Evolutionary conservation across 805 yeast genomes (phyloP).

Genomic region (Nakazawaea holstii): DNA sequence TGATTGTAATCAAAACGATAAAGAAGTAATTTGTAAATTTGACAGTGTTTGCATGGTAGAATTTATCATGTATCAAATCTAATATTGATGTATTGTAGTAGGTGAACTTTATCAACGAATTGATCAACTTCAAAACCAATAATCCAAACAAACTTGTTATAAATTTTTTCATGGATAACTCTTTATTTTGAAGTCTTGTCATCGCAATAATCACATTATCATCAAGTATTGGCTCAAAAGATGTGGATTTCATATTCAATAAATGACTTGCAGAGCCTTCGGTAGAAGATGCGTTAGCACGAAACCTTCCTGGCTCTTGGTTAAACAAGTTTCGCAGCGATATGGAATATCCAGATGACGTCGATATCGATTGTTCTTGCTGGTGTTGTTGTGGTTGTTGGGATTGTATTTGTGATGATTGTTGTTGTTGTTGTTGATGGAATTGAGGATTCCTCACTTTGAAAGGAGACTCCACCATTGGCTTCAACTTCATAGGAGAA

Average conservation of each 20-base stretch:
- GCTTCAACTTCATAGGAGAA: conserved; percentile 23
- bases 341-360: background rate
- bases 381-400: background rate
- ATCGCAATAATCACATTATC: conserved; percentile 36
- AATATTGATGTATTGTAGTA: conserved; percentile 14
- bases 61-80: conserved; percentile 6
- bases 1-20: conserved; percentile 21
- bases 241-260: conserved; percentile 33
- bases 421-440: background rate
- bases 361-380: background rate
- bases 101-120: conserved; percentile 18
- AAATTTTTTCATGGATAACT: conserved; percentile 28
- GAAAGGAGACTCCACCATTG: conserved; percentile 28
- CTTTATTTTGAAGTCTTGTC: conserved; percentile 37
- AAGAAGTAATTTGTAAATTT: conserved; percentile 16
- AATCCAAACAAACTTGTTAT: conserved; percentile 23
- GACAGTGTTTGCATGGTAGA: conserved; percentile 6
- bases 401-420: background rate
- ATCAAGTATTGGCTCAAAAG: conserved; percentile 4
- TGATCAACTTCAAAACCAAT: conserved; percentile 24
- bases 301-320: conserved; percentile 19
- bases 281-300: background rate
- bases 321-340: conserved; percentile 10
- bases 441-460: conserved; percentile 16
- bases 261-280: background rate